Percentiles rank a stretch among this genome's conserved stretches.
phyloP scores from a whole-genome alignment of 352 stramenopile genomes.

The Phytophthora capsici region DNA sequence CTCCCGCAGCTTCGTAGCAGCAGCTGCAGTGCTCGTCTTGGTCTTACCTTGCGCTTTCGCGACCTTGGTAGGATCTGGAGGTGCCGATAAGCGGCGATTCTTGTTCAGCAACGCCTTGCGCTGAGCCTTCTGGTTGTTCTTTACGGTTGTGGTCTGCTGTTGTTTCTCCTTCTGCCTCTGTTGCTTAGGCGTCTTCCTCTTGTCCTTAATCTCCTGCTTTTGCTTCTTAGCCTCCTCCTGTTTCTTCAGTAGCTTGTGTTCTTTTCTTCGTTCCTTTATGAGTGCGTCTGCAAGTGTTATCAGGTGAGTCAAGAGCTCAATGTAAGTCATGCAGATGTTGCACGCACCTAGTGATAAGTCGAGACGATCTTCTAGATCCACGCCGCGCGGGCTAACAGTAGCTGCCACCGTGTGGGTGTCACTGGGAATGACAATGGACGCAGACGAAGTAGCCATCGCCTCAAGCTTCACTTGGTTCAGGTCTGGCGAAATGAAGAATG shows the following conservation, averaged over 20 bases:
- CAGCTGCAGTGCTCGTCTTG: conserved; percentile 45
- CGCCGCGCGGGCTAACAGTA: conserved; percentile 35
- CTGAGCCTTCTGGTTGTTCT: conserved; percentile 32
- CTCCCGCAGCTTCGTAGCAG: conserved; percentile 36
- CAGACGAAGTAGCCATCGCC: conserved; percentile 17
- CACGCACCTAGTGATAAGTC: conserved; percentile 52
- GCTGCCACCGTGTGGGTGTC: conserved; percentile 16
- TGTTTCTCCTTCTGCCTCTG: conserved; percentile 15
- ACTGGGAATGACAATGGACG: conserved; percentile 32
- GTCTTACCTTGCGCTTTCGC: conserved; percentile 23
- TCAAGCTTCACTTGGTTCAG: background rate
- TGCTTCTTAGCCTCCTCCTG: conserved; percentile 41
- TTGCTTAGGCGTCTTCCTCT: conserved; percentile 27
- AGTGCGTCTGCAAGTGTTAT: conserved; percentile 47
- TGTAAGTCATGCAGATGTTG: background rate
- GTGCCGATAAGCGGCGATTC: conserved; percentile 43
- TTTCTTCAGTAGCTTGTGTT: conserved; percentile 56
- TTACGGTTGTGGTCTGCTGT: conserved; percentile 9
- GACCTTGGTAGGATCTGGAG: conserved; percentile 2
- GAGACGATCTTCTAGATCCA: conserved; percentile 47
- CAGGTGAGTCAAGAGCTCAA: conserved; percentile 8
- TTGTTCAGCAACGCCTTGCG: conserved; percentile 55
- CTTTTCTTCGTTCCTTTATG: conserved; percentile 73
- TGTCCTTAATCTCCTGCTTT: conserved; percentile 26
- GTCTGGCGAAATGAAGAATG: conserved; percentile 21